Base-by-base conservation (phyloP, 2,329 filamentous ascomycete genomes). In the Fusarium sarcochroum region DNA sequence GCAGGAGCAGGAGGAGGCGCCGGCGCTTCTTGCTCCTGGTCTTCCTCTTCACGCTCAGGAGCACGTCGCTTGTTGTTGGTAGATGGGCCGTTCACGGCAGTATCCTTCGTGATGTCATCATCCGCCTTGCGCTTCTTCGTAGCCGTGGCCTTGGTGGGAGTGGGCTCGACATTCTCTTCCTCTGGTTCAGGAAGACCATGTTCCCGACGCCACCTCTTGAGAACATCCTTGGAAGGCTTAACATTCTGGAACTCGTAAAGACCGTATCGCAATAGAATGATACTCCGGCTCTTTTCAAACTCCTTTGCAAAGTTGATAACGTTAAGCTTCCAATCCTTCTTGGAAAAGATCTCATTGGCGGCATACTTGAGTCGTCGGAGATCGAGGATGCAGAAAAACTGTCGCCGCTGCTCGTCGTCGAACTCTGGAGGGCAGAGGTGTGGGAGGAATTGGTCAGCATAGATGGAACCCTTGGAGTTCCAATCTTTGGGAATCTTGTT, bases 321-420 rank as follows among this genome's bases (percentile, higher is more conserved):
- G 66, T 89, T 89, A 53, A 89, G 76, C 76, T 87, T 88, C 87
- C 87, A 89, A 68, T 88, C 86, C 75, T 89, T 89, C 74, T 84
- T 86, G 18, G 78, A 74, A 60, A 89, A 89, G 17, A 89, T 87
- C 70, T 89, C 87, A 69, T 89, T 83, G 27, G 87, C 87, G 7
- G 86, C 85, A 71, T 88, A 88, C 77, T 89, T 89, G 45, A 89
- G 81, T 66, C 87, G 83, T 62, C 87, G 85, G 58, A 89, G 79
- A 72, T 89, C 87, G 68, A 89, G 85, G 64, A 89, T 85, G 73
- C 87, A 89, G 70, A 89, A 89, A 73, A 89, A 89, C 78, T 89
- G 87, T 58, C 86, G 85, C 47, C 86, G 83, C 76, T 89, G 86
- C 52, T 86, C 81, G 50, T 89, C 87, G 66, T 87, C 85, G 65